These are phyloP conservation scores for Tylopilus subfusipes DNA, from an alignment of 768 basidiomycete genomes.

Conservation along the genomic window DNA sequence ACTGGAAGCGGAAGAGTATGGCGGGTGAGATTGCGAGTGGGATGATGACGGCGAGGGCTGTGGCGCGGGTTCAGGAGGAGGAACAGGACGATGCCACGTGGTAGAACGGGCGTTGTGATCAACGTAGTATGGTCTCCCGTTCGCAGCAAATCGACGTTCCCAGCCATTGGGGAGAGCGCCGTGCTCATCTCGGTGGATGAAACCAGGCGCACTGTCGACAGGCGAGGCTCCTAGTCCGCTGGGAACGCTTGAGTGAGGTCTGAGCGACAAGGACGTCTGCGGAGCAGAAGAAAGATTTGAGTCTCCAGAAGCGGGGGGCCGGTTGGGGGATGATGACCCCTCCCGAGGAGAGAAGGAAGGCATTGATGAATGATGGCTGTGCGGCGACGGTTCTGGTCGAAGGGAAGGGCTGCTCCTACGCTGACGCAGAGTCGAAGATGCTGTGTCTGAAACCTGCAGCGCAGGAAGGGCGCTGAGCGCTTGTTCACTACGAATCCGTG, in stretches of 20 bases:
- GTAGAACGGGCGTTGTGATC: constrained; percentile 82
- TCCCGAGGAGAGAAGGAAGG: constrained; percentile 18
- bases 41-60: constrained; percentile 15
- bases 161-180: constrained; percentile 71
- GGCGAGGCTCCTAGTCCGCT: constrained; percentile 3
- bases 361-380: constrained; percentile 14
- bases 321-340: constrained; percentile 3
- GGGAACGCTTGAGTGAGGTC: constrained; percentile 12
- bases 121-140: constrained; percentile 75
- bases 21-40: constrained; percentile 14
- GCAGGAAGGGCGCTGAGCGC: constrained; percentile 14
- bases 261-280: constrained; percentile 10
- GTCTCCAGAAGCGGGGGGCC: constrained; percentile 20
- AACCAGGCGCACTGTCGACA: constrained; percentile 4
- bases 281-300: constrained; percentile 5
- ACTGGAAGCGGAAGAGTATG: constrained; percentile 31
- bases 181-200: constrained; percentile 52
- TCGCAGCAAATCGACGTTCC: constrained; percentile 73
- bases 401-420: constrained; percentile 25
- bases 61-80: constrained; percentile 21
- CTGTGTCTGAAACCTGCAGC: constrained; percentile 13
- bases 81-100: constrained; percentile 63
- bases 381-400: constrained; percentile 20
- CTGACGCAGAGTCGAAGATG: constrained; percentile 12
- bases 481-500: constrained; percentile 18